These are phyloP conservation scores for Leptodontidium sp. DNA, from an alignment of 2,329 filamentous ascomycete species.

Conservation along the genomic window DNA sequence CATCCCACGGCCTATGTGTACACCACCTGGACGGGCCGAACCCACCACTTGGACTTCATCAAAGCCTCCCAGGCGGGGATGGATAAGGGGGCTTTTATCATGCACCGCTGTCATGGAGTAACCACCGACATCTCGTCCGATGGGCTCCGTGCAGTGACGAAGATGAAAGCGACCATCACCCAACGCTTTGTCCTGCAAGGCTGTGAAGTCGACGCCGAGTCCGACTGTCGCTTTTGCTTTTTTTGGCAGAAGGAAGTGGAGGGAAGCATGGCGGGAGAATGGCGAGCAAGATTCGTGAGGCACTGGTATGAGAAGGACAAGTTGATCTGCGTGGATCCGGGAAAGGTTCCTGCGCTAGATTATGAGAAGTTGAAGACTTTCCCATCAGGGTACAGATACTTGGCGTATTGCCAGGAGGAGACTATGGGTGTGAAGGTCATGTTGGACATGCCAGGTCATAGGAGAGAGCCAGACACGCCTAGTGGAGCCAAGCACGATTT, in stretches of 20 bases:
- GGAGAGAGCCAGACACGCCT: conserved; percentile 47
- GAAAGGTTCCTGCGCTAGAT: conserved; percentile 52
- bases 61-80: conserved; percentile 50
- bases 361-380: conserved; percentile 51
- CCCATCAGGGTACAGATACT: conserved; percentile 54
- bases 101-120: conserved; percentile 53
- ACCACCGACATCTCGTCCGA: conserved; percentile 53
- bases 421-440: conserved; percentile 56
- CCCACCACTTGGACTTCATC: conserved; percentile 52
- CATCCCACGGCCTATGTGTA: conserved; percentile 57
- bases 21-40: conserved; percentile 59
- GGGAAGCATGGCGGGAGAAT: conserved; percentile 41
- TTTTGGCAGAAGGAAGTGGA: conserved; percentile 47
- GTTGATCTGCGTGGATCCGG: conserved; percentile 54
- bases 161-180: conserved; percentile 60
- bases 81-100: conserved; percentile 54
- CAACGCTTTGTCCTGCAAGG: conserved; percentile 55
- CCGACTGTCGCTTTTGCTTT: conserved; percentile 56
- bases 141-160: conserved; percentile 54
- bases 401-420: conserved; percentile 55
- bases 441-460: conserved; percentile 55
- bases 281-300: conserved; percentile 54
- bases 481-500: conserved; percentile 55
- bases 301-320: conserved; percentile 64
- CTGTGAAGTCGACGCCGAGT: conserved; percentile 55